A percentile compares a stretch with the other conserved stretches of the same genome.
Evolutionary conservation across 179 eudicot species (phyloP).

Genomic region (Pouteria campechiana): DNA sequence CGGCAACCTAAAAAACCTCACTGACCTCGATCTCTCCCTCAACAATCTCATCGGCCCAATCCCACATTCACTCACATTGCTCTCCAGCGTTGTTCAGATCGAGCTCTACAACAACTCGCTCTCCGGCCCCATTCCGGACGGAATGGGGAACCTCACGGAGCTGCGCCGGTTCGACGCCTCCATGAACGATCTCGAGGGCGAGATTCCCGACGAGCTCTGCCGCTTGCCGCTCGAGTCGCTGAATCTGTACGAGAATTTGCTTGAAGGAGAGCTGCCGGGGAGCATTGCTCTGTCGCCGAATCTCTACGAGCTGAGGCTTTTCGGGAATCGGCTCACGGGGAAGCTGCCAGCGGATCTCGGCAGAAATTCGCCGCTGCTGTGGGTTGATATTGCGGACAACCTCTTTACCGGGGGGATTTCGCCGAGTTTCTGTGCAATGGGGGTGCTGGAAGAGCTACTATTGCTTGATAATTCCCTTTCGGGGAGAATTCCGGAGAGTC

Average conservation of each 20-base stretch:
- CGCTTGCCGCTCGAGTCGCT: constrained; percentile 20
- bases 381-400: constrained; percentile 20
- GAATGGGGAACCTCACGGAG: constrained; percentile 14
- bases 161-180: constrained; percentile 17
- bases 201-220: constrained; percentile 14
- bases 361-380: constrained; percentile 12
- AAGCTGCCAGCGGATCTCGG: constrained; percentile 16
- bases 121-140: constrained; percentile 6
- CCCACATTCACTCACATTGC: constrained; percentile 9
- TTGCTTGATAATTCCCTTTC: constrained; percentile 28
- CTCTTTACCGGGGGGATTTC: constrained; percentile 19
- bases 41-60: constrained; percentile 23
- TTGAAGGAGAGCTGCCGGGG: constrained; percentile 14
- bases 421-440: constrained; percentile 15
- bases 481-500: constrained; percentile 19
- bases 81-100: constrained; percentile 17
- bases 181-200: constrained; percentile 16
- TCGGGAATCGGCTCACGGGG: constrained; percentile 11
- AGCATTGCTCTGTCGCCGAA: constrained; percentile 12
- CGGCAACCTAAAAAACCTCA: constrained; percentile 12
- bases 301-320: constrained; percentile 20
- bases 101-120: constrained; percentile 24
- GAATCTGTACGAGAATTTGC: constrained; percentile 12
- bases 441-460: constrained; percentile 17
- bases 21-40: constrained; percentile 22